Conservation (phyloP, 192 early-diverging fungal species). For the Lobosporangium transversale region DNA sequence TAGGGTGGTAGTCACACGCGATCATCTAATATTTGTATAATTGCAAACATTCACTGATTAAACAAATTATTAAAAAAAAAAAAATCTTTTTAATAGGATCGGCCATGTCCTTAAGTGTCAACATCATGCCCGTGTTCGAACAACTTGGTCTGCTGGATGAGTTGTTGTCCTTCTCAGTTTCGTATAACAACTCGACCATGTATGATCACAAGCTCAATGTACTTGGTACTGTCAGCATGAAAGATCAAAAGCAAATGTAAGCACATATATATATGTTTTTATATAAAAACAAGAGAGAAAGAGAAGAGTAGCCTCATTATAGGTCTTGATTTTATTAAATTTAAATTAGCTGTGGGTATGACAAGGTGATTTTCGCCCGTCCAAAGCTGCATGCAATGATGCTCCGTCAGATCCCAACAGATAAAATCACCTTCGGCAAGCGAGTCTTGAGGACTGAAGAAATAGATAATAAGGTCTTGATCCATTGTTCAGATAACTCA, state of each 20-base stretch:
- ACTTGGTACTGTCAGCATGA: constrained; percentile 5
- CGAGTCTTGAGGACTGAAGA: constrained; percentile 16
- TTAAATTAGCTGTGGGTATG: constrained; percentile 27
- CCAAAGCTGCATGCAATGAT: constrained; percentile 18
- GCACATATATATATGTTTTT: not conserved
- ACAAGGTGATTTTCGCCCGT: constrained; percentile 23
- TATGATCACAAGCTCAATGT: constrained; percentile 2
- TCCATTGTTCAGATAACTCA: constrained; percentile 24
- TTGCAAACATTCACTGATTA: not conserved
- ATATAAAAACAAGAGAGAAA: not conserved
- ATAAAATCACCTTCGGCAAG: constrained; percentile 19
- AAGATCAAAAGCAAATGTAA: constrained; percentile 23
- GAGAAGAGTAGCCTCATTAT: not conserved
- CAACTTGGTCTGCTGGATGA: constrained; percentile 30
- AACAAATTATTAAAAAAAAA: not conserved
- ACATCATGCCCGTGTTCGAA: constrained; percentile 29
- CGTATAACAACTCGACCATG: constrained; percentile 6
- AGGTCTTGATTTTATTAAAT: too few species aligned
- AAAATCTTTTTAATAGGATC: constrained; percentile 1
- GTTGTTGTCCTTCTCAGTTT: constrained; percentile 13
- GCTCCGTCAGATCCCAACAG: constrained; percentile 15
- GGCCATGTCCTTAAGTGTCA: constrained; percentile 20
- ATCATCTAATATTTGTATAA: not conserved
- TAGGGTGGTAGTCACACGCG: not conserved
- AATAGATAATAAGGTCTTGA: constrained; percentile 15